These are phyloP conservation scores for Pachysolen tannophilus DNA, from an alignment of 805 yeast species.

Conservation along the genomic window DNA sequence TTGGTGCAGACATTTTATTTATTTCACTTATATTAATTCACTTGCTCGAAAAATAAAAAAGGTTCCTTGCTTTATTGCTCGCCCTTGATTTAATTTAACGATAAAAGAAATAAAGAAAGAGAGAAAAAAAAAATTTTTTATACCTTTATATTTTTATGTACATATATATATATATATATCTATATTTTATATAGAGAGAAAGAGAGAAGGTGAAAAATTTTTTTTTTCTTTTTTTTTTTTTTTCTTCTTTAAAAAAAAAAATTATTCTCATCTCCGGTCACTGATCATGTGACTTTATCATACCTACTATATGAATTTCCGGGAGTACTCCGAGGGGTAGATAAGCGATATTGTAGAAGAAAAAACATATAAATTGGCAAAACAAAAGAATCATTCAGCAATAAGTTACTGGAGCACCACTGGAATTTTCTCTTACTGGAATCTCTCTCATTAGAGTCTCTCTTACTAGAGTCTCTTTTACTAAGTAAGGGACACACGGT, in stretches of 20 bases:
- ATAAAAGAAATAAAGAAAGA: neutral
- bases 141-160: neutral
- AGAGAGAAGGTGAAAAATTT: no score
- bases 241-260: neutral
- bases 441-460: no score
- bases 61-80: constrained; percentile 53
- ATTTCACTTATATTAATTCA: neutral
- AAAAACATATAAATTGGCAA: no score
- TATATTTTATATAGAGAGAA: neutral
- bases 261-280: neutral
- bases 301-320: no score
- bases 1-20: constrained; percentile 68
- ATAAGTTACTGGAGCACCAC: no score
- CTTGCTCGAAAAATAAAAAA: constrained; percentile 16
- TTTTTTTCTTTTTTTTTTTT: neutral
- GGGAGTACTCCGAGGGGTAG: neutral
- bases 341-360: neutral
- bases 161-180: neutral
- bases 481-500: no score
- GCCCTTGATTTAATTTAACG: constrained; percentile 21
- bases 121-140: constrained; percentile 1
- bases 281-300: neutral
- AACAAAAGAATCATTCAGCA: no score
- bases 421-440: no score
- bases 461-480: no score